Percentiles rank a stretch among this genome's conserved stretches.
Evolutionary conservation across 495 filamentous ascomycete genomes (phyloP).

Genomic region (Lichina pygmaea): DNA sequence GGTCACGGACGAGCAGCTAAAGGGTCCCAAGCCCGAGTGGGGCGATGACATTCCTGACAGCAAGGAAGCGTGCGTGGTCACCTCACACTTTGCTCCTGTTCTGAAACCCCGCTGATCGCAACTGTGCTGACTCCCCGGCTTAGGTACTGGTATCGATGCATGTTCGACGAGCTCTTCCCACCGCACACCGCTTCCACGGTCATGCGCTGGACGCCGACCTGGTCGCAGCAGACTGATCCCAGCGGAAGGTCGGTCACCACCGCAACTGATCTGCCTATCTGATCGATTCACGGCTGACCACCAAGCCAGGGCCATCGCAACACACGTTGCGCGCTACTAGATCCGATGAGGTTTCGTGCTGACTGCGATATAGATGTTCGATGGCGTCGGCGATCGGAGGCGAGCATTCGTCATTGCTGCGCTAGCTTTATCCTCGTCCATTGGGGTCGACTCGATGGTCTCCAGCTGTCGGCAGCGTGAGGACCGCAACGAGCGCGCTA

Average conservation of each 20-base stretch:
- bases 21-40: conserved; percentile 91
- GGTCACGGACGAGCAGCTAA: conserved; percentile 89
- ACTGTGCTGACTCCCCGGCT: background rate
- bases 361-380: too few species aligned
- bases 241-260: conserved; percentile 47
- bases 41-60: conserved; percentile 71
- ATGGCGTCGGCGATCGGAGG: too few species aligned
- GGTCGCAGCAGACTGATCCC: conserved; percentile 87
- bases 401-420: too few species aligned
- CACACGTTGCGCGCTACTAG: conserved; percentile 42
- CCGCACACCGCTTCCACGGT: conserved; percentile 73
- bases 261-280: background rate
- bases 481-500: too few species aligned
- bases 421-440: too few species aligned
- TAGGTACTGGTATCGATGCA: conserved; percentile 82
- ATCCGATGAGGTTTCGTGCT: background rate
- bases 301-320: conserved; percentile 32
- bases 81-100: background rate
- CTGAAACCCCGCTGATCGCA: conserved; percentile 2
- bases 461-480: too few species aligned
- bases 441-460: too few species aligned
- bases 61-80: conserved; percentile 66
- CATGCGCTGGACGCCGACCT: conserved; percentile 91
- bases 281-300: background rate
- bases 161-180: conserved; percentile 99